Base-by-base conservation (phyloP, 805 yeast species). In the Kluyveromyces starmeri region DNA sequence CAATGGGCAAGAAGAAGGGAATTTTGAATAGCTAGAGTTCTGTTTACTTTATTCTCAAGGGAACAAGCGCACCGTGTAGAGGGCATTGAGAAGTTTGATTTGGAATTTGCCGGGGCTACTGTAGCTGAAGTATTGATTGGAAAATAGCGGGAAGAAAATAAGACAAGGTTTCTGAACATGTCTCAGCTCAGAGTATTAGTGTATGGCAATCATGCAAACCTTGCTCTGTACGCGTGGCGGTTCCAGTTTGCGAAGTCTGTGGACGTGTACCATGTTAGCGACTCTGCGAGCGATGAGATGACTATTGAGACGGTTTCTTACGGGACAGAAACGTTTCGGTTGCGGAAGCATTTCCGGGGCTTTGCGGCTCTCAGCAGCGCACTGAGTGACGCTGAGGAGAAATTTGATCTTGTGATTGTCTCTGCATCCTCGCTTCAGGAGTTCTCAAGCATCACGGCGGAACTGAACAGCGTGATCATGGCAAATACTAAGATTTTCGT, bases 401-500 rank as follows among this genome's bases (percentile, higher is more conserved):
- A 39, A 13, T 55, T 65, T 27, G 78, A 73, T 45, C 58, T 66
- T 36, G 58, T 73, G 9, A 50, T 73, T 11, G 42, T 72, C 5
- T 64, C 73, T 9, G 68, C 74, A 0, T 50, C 56, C 8, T 71
- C 77, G 0, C 48, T 73, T 33, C 78, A 73, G 47, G 75, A 71
- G 37, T 55, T 73, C 19, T 65, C 77, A 3, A 49, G 62, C 1
- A 26, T 66, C 9, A 60, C 71, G 14, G 38, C 61, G 2, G 57
- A 60, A 26, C 45, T 73, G 28, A 45, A 58, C 5, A 52, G 65
- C 0, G 40, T 66, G 17, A 42, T 71, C 23, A 59, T 58, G 32
- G 53, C 53, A 41, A 68, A 52, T 26, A 68, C 85, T 17, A 61
- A 75, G 21, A 59, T 82, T 2, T 59, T 81, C 17, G 59, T 82